Evolutionary conservation across 495 filamentous ascomycete genomes (phyloP).

Genomic region (Hyaloscypha finlandica): DNA sequence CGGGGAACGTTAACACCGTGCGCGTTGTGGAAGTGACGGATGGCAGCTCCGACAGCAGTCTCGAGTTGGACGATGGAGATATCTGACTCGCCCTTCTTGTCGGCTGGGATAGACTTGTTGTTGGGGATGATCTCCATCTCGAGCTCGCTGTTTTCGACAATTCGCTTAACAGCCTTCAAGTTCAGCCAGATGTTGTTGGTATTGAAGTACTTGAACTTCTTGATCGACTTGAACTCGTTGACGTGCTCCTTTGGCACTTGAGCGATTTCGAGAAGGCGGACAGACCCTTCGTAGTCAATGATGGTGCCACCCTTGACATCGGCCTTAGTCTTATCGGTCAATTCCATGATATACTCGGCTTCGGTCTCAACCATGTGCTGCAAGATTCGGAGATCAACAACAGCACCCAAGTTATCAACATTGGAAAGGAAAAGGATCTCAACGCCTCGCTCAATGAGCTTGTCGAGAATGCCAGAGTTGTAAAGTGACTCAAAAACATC

Average conservation of each 20-base stretch:
- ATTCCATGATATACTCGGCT: conserved; percentile 98
- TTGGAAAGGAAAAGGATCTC: conserved; percentile 99
- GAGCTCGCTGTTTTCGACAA: conserved; percentile 97
- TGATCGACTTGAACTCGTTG: conserved; percentile 99
- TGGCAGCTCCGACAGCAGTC: conserved; percentile 97
- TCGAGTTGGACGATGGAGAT: conserved; percentile 97
- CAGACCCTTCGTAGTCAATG: conserved; percentile 97
- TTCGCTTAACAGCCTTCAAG: conserved; percentile 94
- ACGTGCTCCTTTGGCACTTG: conserved; percentile 99
- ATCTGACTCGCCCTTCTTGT: conserved; percentile 99
- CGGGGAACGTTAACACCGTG: conserved; percentile 99
- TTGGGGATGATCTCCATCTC: conserved; percentile 99
- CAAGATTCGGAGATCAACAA: conserved; percentile 95
- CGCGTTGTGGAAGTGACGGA: conserved; percentile 97
- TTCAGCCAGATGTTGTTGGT: conserved; percentile 99
- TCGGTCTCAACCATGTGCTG: conserved; percentile 98
- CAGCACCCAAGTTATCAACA: conserved; percentile 97
- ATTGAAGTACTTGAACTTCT: conserved; percentile 99
- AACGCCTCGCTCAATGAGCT: conserved; percentile 89
- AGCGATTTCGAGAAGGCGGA: conserved; percentile 95
- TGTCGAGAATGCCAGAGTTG: conserved; percentile 97
- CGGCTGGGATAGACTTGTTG: conserved; percentile 95
- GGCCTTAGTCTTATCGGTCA: conserved; percentile 99
- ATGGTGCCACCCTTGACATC: conserved; percentile 99
- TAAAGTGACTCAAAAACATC: conserved; percentile 99